Conservation (phyloP, 257 asterid species). For the Penstemon davidsonii region DNA sequence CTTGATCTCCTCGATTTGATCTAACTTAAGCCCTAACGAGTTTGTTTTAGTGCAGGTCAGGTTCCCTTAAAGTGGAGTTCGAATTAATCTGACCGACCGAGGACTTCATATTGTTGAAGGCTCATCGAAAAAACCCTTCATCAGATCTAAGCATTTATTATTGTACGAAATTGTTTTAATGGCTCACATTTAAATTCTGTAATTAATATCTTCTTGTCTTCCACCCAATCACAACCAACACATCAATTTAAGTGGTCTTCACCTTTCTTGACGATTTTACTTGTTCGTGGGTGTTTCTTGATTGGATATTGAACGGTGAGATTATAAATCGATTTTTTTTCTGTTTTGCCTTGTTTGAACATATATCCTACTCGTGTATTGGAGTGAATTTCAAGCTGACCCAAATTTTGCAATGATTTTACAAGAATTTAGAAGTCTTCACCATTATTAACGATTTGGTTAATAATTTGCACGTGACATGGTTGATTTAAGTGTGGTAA, state of each 20-base stretch:
- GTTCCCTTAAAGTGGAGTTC: too few species aligned
- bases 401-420: constrained; percentile 33
- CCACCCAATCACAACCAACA: too few species aligned
- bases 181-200: too few species aligned
- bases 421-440: not conserved
- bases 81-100: too few species aligned
- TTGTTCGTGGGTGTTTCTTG: constrained; percentile 19
- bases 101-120: too few species aligned
- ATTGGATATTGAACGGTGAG: constrained; percentile 1
- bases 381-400: constrained; percentile 32
- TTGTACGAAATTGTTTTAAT: too few species aligned
- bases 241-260: not conserved
- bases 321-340: not conserved
- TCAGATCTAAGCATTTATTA: too few species aligned
- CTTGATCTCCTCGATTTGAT: too few species aligned
- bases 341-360: not conserved
- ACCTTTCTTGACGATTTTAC: constrained; percentile 16
- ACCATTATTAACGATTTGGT: not conserved
- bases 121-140: too few species aligned
- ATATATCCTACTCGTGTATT: not conserved
- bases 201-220: too few species aligned
- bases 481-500: constrained; percentile 14
- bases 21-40: too few species aligned
- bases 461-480: constrained; percentile 11
- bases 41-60: too few species aligned